phyloP scores from a whole-genome alignment of 192 early-diverging fungal species.

The Funneliformis geosporum region DNA sequence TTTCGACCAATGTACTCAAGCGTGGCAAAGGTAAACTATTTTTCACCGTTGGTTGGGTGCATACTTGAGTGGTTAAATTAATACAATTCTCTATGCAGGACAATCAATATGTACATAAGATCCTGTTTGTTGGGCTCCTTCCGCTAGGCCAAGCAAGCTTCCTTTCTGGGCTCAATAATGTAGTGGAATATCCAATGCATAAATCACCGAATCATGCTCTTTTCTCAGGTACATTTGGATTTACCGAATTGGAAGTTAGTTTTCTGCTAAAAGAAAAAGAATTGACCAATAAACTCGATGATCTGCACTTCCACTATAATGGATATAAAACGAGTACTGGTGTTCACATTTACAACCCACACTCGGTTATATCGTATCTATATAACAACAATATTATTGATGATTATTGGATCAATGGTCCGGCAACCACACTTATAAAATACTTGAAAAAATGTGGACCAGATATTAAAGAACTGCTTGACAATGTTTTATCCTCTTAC shows the following conservation, averaged over 20 bases:
- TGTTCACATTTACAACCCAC: not conserved
- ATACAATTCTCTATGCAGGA: slow-evolving; percentile 1
- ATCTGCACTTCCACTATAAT: not conserved
- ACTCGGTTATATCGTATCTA: slow-evolving; percentile 16
- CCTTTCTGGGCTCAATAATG: slow-evolving; percentile 8
- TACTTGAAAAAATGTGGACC: not conserved
- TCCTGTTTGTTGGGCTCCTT: slow-evolving; percentile 10
- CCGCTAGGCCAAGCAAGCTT: slow-evolving; percentile 14
- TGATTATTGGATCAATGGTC: slow-evolving; percentile 19
- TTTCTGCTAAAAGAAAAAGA: not conserved
- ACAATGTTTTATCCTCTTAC: no score
- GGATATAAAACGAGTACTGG: slow-evolving; percentile 15
- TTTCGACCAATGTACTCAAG: slow-evolving; percentile 28
- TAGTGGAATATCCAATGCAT: slow-evolving; percentile 7
- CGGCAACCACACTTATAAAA: not conserved
- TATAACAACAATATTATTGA: not conserved
- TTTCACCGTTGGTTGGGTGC: not conserved
- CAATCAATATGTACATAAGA: not conserved
- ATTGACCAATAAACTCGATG: not conserved
- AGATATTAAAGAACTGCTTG: not conserved
- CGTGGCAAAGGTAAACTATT: slow-evolving; percentile 15
- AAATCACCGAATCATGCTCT: not conserved
- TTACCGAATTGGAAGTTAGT: slow-evolving; percentile 19
- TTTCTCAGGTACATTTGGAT: slow-evolving; percentile 16
- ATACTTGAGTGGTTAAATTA: not conserved